Conservation (phyloP, 805 yeast genomes). For the Nakazawaea holstii region DNA sequence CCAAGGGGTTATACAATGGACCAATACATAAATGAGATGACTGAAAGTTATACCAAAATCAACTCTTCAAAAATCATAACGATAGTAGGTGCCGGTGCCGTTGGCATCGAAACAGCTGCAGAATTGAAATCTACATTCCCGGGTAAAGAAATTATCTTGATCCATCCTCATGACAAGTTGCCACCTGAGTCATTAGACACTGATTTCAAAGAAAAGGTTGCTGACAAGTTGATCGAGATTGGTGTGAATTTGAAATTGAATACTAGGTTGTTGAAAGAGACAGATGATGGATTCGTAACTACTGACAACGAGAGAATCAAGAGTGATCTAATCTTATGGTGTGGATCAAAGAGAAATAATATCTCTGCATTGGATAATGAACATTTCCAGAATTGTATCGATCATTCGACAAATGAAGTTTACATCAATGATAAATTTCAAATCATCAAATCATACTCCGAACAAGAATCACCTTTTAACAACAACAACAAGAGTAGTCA, state of each 20-base stretch:
- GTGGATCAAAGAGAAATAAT: conserved; percentile 29
- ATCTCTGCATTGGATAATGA: conserved; percentile 22
- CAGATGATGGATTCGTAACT: conserved; percentile 15
- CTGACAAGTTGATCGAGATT: conserved; percentile 16
- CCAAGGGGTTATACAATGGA: conserved; percentile 37
- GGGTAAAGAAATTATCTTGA: conserved; percentile 29
- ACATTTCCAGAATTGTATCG: conserved; percentile 19
- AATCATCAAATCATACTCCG: conserved; percentile 14
- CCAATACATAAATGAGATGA: conserved; percentile 38
- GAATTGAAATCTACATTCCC: conserved; percentile 36
- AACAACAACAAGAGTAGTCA: too few relatives aligned
- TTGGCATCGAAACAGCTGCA: conserved; percentile 46
- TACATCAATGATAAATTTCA: conserved; percentile 20
- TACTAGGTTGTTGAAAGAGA: conserved; percentile 25
- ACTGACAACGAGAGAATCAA: conserved; percentile 20
- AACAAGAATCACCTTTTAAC: conserved; percentile 7
- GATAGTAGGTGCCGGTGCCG: conserved; percentile 47
- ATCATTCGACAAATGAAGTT: conserved; percentile 16
- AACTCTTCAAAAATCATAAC: conserved; percentile 32
- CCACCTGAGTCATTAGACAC: conserved; percentile 30
- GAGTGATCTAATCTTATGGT: conserved; percentile 32
- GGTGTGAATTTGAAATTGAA: conserved; percentile 24
- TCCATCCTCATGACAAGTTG: conserved; percentile 36
- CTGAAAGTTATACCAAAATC: conserved; percentile 25
- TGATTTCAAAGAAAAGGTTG: conserved; percentile 17